Conservation (phyloP, 2,329 filamentous ascomycete genomes). For the Basipetospora chlamydospora region DNA sequence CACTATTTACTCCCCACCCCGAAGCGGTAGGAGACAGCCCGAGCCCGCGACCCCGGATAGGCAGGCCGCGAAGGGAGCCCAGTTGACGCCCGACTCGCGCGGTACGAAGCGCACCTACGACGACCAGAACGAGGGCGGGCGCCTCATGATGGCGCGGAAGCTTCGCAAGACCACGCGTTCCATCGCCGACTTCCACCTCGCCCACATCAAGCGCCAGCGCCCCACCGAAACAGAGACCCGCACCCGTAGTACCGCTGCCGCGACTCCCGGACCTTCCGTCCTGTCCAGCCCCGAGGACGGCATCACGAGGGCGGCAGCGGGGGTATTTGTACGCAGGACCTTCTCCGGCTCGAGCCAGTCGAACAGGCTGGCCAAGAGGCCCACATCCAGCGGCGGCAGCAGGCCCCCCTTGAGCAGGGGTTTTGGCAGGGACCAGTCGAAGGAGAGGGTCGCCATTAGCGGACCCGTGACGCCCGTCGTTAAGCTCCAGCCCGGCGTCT, state of each 20-base stretch:
- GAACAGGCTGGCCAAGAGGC: constrained; percentile 1
- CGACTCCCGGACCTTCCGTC: constrained; percentile 17
- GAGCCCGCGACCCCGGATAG: constrained; percentile 9
- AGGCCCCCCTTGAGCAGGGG: not conserved
- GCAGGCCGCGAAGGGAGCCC: constrained; percentile 4
- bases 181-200: constrained; percentile 23
- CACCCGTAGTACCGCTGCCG: too few species aligned
- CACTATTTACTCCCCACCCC: constrained; percentile 5
- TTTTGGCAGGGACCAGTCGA: too few species aligned
- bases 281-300: constrained; percentile 7
- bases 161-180: constrained; percentile 35
- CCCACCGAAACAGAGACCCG: constrained; percentile 11
- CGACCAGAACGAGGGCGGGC: constrained; percentile 20
- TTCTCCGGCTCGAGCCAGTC: constrained; percentile 1
- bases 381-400: not conserved
- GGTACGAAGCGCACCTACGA: constrained; percentile 36
- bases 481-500: constrained; percentile 6
- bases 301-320: not conserved
- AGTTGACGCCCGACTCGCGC: constrained; percentile 16
- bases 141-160: constrained; percentile 31
- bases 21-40: constrained; percentile 7
- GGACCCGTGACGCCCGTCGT: constrained; percentile 3
- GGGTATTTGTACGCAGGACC: not conserved
- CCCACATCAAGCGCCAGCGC: constrained; percentile 18
- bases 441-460: constrained; percentile 1